Evolutionary conservation across 169 alveolate species (phyloP), one percentile per base, ranked within the genome.

Genomic region (Plasmodium gaboni): DNA sequence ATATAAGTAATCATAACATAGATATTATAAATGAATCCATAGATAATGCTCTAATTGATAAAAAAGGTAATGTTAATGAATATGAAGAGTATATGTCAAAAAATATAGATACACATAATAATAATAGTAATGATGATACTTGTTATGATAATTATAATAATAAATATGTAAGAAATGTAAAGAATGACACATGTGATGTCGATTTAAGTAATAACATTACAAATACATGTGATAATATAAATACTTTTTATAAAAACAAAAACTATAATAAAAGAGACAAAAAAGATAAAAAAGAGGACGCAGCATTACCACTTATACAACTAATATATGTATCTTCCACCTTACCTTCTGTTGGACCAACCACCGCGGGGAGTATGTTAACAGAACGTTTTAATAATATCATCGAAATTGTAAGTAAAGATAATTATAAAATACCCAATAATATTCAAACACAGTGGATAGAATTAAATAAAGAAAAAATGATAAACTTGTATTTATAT

Each of bases 301-400:
- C 61, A 3, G 46, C 0, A 38, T 38, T 38, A 15, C 94, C 95
- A 0, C 94, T 94, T 5, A 87, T 90, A 44, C 96, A 94, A 85
- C 65, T 94, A 38, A 71, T 94, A 38, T 70, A 92, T 48, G 94
- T 92, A n/a, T 93, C 90, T 13, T 92, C 96, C 0, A 94, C 95
- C 10, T 55, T 94, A 12, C 93, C 91, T 46, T 89, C 89, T 12
- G 94, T 92, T 13, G 96, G 96, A 0, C 88, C 87, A 55, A 93
- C 92, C 51, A 94, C 96, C 32, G 67, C 90, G 1, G 96, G 96
- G 4, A 88, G 93, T 24, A 94, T 94, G 95, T 26, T 94, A 61
- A 46, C 90, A 19, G 96, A 94, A 61, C 68, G 96, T 22, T 94
- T 94, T 28, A 80, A 51, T 73, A 67, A 68, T 38, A 15, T 80